Conservation (phyloP, 2,329 filamentous ascomycete species). For the Colletotrichum cereale region DNA sequence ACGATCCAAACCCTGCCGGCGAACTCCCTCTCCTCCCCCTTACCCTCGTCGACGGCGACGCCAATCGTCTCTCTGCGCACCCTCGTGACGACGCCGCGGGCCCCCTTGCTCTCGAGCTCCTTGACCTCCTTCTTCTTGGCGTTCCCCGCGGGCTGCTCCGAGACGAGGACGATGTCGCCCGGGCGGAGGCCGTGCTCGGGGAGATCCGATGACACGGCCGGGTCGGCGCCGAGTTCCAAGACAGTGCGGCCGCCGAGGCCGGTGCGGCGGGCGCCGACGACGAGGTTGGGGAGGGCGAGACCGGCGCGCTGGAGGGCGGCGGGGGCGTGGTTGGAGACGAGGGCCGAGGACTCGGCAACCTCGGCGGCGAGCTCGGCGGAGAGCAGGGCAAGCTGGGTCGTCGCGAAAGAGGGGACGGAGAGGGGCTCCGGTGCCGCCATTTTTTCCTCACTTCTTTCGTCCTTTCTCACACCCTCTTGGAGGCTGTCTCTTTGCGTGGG, state of each 20-base stretch:
- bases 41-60: slow-evolving; percentile 78
- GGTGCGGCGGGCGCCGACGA: slow-evolving; percentile 81
- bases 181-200: slow-evolving; percentile 81
- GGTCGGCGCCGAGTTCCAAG: slow-evolving; percentile 81
- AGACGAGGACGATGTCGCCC: slow-evolving; percentile 82
- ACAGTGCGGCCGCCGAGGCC: slow-evolving; percentile 93
- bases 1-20: slow-evolving; percentile 71
- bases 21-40: slow-evolving; percentile 59
- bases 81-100: slow-evolving; percentile 77
- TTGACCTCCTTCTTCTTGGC: slow-evolving; percentile 80
- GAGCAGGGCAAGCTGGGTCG: slow-evolving; percentile 78
- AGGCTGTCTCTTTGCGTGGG: neutral
- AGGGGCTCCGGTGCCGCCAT: slow-evolving; percentile 59
- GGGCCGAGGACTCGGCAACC: slow-evolving; percentile 74
- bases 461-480: neutral
- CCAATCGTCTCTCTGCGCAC: slow-evolving; percentile 69
- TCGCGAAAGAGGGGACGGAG: slow-evolving; percentile 77
- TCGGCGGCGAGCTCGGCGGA: slow-evolving; percentile 79
- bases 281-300: slow-evolving; percentile 82
- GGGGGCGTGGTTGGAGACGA: slow-evolving; percentile 77
- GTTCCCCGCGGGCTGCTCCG: slow-evolving; percentile 79
- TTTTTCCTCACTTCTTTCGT: neutral
- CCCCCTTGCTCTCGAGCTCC: slow-evolving; percentile 77
- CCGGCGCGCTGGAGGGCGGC: slow-evolving; percentile 79
- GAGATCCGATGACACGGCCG: slow-evolving; percentile 74